These are phyloP conservation scores for Nitzschia putrida DNA, from an alignment of 108 stramenopile species.

Conservation along the genomic window DNA sequence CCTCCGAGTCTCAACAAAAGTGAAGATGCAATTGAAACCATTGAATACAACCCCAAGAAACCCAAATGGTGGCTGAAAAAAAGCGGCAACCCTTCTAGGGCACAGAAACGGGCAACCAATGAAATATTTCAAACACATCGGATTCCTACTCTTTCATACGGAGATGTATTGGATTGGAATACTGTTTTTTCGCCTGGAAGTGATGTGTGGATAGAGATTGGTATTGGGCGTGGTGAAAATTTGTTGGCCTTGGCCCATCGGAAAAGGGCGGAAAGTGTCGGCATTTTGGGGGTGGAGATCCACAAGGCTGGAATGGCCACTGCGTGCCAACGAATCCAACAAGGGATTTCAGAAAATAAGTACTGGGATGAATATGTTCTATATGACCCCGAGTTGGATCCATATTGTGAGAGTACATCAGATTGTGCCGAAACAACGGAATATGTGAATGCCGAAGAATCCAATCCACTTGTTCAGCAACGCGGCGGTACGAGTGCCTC, in stretches of 20 bases:
- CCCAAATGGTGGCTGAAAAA: conserved; percentile 76
- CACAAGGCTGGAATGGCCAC: conserved; percentile 59
- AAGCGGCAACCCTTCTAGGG: conserved; percentile 56
- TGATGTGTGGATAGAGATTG: conserved; percentile 69
- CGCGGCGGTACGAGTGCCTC: neutral
- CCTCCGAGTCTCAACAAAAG: too few relatives aligned
- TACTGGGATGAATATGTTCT: conserved; percentile 10
- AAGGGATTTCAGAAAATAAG: neutral
- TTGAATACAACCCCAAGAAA: conserved; percentile 45
- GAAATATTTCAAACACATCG: conserved; percentile 41
- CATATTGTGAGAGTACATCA: neutral
- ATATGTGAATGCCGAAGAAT: neutral
- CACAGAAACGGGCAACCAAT: conserved; percentile 57
- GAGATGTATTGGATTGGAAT: conserved; percentile 35
- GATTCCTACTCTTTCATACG: conserved; percentile 22
- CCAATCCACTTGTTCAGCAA: neutral
- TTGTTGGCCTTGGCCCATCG: conserved; percentile 55
- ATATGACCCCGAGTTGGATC: conserved; percentile 4
- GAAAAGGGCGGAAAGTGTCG: conserved; percentile 24
- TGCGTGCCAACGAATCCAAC: conserved; percentile 49
- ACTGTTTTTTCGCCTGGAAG: conserved; percentile 17
- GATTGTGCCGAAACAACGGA: neutral
- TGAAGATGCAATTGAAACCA: too few relatives aligned
- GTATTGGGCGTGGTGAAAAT: conserved; percentile 74
- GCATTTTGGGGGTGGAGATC: conserved; percentile 65